Percentiles rank a stretch among this genome's conserved stretches.
phyloP scores from a whole-genome alignment of 2,329 filamentous ascomycete species.

The Neobulgaria alba region DNA sequence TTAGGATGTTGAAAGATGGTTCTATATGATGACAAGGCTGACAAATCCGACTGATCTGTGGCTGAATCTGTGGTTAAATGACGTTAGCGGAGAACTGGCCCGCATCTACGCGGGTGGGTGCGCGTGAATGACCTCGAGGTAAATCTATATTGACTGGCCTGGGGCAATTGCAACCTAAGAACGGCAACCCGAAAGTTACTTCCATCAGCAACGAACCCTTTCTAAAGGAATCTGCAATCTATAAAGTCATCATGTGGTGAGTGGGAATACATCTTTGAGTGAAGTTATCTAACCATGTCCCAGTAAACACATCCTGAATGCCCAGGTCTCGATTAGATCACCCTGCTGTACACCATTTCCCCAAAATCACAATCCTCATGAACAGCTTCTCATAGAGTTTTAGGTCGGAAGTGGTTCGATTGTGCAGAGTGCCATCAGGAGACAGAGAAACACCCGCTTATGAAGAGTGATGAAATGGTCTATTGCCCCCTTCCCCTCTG shows the following conservation, averaged over 20 bases:
- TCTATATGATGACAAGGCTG: constrained; percentile 10
- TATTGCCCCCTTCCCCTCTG: constrained; percentile 3
- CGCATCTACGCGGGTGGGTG: no score
- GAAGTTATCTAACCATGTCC: constrained; percentile 7
- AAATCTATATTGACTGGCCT: no score
- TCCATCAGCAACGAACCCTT: no score
- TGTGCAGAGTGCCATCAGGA: constrained; percentile 92
- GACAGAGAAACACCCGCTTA: constrained; percentile 65
- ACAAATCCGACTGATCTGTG: no score
- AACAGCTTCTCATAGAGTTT: not conserved
- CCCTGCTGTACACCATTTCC: constrained; percentile 68
- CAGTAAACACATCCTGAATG: constrained; percentile 97
- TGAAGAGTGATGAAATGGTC: constrained; percentile 75
- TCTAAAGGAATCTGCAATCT: not conserved
- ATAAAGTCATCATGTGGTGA: constrained; percentile 24
- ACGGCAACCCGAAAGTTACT: no score
- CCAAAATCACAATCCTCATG: not conserved
- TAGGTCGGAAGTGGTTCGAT: constrained; percentile 96
- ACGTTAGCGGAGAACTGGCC: no score
- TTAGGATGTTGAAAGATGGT: constrained; percentile 10
- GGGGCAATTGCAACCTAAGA: no score
- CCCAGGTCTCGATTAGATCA: constrained; percentile 90
- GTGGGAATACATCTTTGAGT: not conserved
- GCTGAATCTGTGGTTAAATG: no score
- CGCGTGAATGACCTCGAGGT: no score